These are phyloP conservation scores for Elsinoe australis DNA, from an alignment of 2,329 filamentous ascomycete genomes.

Conservation along the genomic window DNA sequence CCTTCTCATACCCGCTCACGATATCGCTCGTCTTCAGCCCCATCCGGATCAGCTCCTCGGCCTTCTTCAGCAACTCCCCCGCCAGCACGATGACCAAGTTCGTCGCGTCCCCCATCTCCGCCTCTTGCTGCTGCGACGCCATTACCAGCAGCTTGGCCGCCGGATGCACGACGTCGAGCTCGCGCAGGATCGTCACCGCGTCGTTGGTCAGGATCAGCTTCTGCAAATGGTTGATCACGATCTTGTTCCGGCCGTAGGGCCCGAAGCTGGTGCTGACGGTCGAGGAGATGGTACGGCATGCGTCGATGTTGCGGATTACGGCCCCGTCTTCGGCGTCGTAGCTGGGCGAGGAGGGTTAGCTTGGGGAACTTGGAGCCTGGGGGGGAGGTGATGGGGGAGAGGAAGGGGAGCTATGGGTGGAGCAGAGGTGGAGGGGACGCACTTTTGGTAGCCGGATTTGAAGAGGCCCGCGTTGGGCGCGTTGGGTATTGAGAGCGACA, in stretches of 20 bases:
- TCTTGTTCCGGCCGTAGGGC: constrained; percentile 97
- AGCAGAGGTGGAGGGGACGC: constrained; percentile 40
- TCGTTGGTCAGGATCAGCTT: constrained; percentile 99
- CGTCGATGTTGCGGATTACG: constrained; percentile 96
- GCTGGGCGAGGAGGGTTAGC: constrained; percentile 47
- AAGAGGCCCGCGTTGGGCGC: constrained; percentile 90
- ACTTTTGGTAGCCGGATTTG: constrained; percentile 96
- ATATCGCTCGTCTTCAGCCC: constrained; percentile 98
- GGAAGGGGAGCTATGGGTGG: constrained; percentile 19
- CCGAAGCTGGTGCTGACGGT: constrained; percentile 96
- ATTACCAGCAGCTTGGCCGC: constrained; percentile 96
- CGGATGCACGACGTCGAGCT: constrained; percentile 96
- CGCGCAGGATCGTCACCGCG: constrained; percentile 91
- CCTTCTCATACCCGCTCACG: constrained; percentile 89
- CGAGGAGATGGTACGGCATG: constrained; percentile 88
- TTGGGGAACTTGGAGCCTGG: constrained; percentile 23
- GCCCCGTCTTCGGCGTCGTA: constrained; percentile 99
- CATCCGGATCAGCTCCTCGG: constrained; percentile 92
- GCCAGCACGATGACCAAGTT: constrained; percentile 95
- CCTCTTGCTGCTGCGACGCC: constrained; percentile 97
- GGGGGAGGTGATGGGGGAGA: constrained; percentile 17
- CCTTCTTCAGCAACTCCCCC: constrained; percentile 91
- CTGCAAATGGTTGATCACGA: constrained; percentile 98
- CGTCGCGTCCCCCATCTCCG: constrained; percentile 97
- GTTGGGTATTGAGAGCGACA: constrained; percentile 95